These are phyloP conservation scores for Phaseolus lunatus DNA, from an alignment of 306 rosid species.

Conservation along the genomic window DNA sequence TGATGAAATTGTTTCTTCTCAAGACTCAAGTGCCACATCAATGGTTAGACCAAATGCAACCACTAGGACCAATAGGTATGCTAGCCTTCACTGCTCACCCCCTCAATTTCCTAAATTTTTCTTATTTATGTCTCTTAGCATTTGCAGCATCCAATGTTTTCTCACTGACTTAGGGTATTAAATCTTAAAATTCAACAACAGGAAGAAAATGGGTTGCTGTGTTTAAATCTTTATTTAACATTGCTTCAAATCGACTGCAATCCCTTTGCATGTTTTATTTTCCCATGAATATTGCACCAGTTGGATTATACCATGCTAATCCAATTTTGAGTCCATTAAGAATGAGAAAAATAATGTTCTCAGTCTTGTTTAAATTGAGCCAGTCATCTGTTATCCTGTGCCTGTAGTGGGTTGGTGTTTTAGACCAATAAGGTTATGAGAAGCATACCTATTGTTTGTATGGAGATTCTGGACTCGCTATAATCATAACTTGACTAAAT, in stretches of 20 bases:
- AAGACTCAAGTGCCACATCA: slow-evolving; percentile 64
- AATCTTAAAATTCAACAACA: neutral
- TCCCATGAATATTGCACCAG: slow-evolving; percentile 14
- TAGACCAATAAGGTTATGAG: neutral
- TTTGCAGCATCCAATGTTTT: slow-evolving; percentile 15
- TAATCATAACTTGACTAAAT: neutral
- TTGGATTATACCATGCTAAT: neutral
- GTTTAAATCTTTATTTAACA: slow-evolving; percentile 2
- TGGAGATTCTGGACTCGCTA: neutral
- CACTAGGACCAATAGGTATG: slow-evolving; percentile 70
- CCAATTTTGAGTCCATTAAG: slow-evolving; percentile 26
- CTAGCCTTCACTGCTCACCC: slow-evolving; percentile 30
- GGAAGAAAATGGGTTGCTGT: slow-evolving; percentile 12
- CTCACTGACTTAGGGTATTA: slow-evolving; percentile 15
- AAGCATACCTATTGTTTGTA: slow-evolving; percentile 5
- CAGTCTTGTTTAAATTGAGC: slow-evolving; percentile 18
- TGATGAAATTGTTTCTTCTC: slow-evolving; percentile 76
- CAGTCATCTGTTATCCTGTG: neutral
- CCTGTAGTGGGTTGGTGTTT: neutral
- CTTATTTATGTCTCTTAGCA: neutral
- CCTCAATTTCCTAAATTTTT: neutral
- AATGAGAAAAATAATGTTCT: slow-evolving; percentile 6
- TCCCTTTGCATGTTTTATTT: neutral
- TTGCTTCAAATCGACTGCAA: slow-evolving; percentile 1
- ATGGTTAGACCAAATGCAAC: slow-evolving; percentile 60